These are phyloP conservation scores for Fraxinus dipetala DNA, from an alignment of 305 asterid species.

Conservation along the genomic window DNA sequence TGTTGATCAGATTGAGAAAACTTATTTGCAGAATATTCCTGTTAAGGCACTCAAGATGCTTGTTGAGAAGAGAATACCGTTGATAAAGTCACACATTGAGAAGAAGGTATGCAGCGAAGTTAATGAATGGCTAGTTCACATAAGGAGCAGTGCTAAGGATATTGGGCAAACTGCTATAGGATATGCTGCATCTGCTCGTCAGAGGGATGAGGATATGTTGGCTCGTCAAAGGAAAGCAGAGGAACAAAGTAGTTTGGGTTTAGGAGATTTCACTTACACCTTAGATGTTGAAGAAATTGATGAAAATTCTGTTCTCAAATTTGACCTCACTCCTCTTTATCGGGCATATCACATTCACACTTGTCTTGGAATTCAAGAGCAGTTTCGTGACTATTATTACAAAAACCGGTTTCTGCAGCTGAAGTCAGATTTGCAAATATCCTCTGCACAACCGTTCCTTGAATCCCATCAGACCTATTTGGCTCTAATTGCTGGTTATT, in stretches of 20 bases:
- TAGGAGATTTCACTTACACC: slow-evolving; percentile 71
- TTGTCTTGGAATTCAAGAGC: slow-evolving; percentile 76
- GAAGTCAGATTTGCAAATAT: slow-evolving; percentile 80
- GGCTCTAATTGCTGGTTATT: slow-evolving; percentile 84
- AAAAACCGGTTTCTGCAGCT: slow-evolving; percentile 77
- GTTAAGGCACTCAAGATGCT: slow-evolving; percentile 53
- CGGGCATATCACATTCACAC: slow-evolving; percentile 80
- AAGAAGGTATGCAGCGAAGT: slow-evolving; percentile 75
- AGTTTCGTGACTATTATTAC: slow-evolving; percentile 76
- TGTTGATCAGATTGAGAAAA: slow-evolving; percentile 59
- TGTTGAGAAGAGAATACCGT: slow-evolving; percentile 62
- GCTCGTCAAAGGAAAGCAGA: slow-evolving; percentile 90
- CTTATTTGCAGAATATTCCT: slow-evolving; percentile 56
- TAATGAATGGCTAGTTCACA: slow-evolving; percentile 90
- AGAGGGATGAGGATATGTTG: slow-evolving; percentile 90
- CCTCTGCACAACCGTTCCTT: slow-evolving; percentile 67
- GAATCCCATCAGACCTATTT: slow-evolving; percentile 72
- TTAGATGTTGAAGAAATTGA: slow-evolving; percentile 83
- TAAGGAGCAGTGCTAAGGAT: slow-evolving; percentile 73
- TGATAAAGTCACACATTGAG: slow-evolving; percentile 74
- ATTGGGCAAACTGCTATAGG: slow-evolving; percentile 88
- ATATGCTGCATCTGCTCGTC: slow-evolving; percentile 79
- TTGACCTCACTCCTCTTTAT: slow-evolving; percentile 87
- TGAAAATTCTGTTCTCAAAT: slow-evolving; percentile 68
- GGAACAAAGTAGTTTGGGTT: slow-evolving; percentile 74